Evolutionary conservation across 2,329 filamentous ascomycete genomes (phyloP).

Genomic region (Paraphaeosphaeria sporulosa): DNA sequence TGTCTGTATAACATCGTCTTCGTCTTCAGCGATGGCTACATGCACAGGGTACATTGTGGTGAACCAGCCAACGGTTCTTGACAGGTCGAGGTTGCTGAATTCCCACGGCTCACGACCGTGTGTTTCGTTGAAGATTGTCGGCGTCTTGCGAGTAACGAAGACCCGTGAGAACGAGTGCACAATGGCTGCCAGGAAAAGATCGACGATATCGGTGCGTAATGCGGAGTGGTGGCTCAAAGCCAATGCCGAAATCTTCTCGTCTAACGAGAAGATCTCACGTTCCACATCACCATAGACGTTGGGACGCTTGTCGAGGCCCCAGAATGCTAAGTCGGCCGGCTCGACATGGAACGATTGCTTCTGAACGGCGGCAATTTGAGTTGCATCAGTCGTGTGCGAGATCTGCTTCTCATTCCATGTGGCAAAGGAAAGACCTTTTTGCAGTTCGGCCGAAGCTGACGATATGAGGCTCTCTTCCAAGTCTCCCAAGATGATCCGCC

Average conservation of each 20-base stretch:
- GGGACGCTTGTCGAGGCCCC: slow-evolving; percentile 37
- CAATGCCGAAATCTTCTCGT: slow-evolving; percentile 27
- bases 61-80: slow-evolving; percentile 68
- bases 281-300: slow-evolving; percentile 43
- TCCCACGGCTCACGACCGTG: slow-evolving; percentile 53
- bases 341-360: slow-evolving; percentile 22
- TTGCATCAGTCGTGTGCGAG: slow-evolving; percentile 23
- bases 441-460: slow-evolving; percentile 16
- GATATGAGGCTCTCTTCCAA: slow-evolving; percentile 40
- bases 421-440: slow-evolving; percentile 39
- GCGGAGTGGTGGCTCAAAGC: slow-evolving; percentile 47
- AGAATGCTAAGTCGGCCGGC: slow-evolving; percentile 36
- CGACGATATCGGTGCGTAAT: slow-evolving; percentile 61
- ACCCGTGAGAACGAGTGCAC: slow-evolving; percentile 64
- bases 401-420: slow-evolving; percentile 38
- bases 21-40: slow-evolving; percentile 52
- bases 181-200: slow-evolving; percentile 63
- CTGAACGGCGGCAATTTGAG: slow-evolving; percentile 19
- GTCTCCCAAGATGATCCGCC: slow-evolving; percentile 42
- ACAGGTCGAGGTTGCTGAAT: slow-evolving; percentile 58
- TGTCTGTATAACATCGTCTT: slow-evolving; percentile 60
- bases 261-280: slow-evolving; percentile 35
- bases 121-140: slow-evolving; percentile 57
- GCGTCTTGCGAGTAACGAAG: slow-evolving; percentile 61
- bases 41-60: slow-evolving; percentile 63